Percentiles rank a stretch among this genome's conserved stretches.
These are phyloP conservation scores for Rosa hybrid DNA, from an alignment of 331 rosid species.

Conservation along the genomic window DNA sequence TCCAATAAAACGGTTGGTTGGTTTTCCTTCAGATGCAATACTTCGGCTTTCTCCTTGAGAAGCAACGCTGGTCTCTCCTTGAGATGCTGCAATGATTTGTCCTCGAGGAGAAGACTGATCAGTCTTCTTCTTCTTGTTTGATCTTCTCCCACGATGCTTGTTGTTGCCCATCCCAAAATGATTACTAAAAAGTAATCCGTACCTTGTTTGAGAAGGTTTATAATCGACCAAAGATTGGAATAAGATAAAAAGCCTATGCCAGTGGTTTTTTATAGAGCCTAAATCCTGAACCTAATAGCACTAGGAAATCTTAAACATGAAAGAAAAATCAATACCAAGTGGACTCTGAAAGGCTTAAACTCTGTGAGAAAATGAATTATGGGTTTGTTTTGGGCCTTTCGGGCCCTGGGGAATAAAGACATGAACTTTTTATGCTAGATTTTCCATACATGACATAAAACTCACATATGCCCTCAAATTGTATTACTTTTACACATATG, in stretches of 20 bases:
- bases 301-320: background rate
- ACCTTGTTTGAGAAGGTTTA: too few species aligned
- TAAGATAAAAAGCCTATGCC: background rate
- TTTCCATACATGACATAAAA: too few species aligned
- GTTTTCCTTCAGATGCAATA: background rate
- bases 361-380: background rate
- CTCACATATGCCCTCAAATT: too few species aligned
- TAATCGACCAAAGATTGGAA: background rate
- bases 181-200: background rate
- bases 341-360: background rate
- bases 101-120: background rate
- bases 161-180: background rate
- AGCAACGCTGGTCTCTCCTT: background rate
- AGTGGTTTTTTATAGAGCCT: background rate
- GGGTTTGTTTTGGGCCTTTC: background rate
- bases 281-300: background rate
- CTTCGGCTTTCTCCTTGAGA: background rate
- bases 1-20: background rate
- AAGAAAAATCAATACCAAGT: background rate
- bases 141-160: background rate
- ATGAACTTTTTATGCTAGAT: too few species aligned
- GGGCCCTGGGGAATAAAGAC: too few species aligned
- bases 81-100: background rate
- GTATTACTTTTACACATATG: too few species aligned
- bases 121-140: background rate